phyloP scores from a whole-genome alignment of 2,329 filamentous ascomycete species.

The Pleoardoris graminearum region DNA sequence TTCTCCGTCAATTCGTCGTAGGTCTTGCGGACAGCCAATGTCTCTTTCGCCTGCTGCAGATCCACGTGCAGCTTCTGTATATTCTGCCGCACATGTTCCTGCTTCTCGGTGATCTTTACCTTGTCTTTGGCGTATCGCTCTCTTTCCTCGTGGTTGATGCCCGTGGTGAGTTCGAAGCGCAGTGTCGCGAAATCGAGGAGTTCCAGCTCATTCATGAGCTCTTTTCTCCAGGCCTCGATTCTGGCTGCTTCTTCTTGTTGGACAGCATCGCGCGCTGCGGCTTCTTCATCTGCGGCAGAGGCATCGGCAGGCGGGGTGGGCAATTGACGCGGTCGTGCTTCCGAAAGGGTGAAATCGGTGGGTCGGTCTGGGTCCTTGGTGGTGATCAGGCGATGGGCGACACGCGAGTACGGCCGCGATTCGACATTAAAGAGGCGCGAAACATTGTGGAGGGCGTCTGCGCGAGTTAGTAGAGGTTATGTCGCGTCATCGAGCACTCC shows the following conservation, averaged over 20 bases:
- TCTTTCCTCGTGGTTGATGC: constrained; percentile 81
- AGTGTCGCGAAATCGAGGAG: constrained; percentile 84
- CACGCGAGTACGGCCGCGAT: constrained; percentile 87
- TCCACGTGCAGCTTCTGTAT: constrained; percentile 73
- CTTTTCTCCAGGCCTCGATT: constrained; percentile 74
- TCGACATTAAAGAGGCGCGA: constrained; percentile 85
- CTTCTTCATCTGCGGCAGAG: constrained; percentile 50
- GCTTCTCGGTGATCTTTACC: constrained; percentile 74
- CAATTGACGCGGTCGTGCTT: constrained; percentile 58
- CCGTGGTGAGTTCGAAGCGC: constrained; percentile 83
- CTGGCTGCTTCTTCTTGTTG: constrained; percentile 58
- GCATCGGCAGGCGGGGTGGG: constrained; percentile 70
- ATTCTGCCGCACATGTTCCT: constrained; percentile 74
- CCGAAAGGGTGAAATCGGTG: constrained; percentile 55
- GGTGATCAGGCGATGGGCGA: constrained; percentile 77
- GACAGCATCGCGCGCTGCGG: too few species aligned
- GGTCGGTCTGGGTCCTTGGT: constrained; percentile 53
- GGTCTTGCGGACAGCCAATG: constrained; percentile 75
- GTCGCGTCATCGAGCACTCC: not conserved
- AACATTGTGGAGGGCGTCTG: constrained; percentile 78
- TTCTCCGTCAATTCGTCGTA: constrained; percentile 88
- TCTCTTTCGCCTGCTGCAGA: constrained; percentile 66
- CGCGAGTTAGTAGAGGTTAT: constrained; percentile 16
- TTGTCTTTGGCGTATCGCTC: constrained; percentile 83
- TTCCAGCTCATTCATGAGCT: constrained; percentile 84